Base-by-base conservation (phyloP, 805 yeast species). In the Lipomyces sp. region DNA sequence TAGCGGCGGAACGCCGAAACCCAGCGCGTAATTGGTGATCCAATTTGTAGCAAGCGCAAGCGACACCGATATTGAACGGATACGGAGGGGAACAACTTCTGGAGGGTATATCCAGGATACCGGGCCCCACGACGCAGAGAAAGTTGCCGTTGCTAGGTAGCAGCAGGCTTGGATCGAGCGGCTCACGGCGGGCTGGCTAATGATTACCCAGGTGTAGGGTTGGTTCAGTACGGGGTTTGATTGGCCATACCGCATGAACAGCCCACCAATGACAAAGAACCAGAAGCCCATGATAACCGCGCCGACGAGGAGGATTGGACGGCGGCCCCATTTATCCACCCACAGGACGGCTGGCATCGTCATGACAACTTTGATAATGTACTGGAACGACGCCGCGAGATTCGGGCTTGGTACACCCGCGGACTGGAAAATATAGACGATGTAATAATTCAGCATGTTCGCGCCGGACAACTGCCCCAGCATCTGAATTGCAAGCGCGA, bases 361-460 rank as follows among this genome's bases (percentile, higher is more conserved):
- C 73, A 82, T 82, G 34, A 79, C 83, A 60, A 83, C 79, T 75
- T 85, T 85, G 69, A 84, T 73, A 59, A 85, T 83, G 75, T 86
- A 86, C 75, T 85, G 88, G 72, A 87, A 82, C 29, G 87, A 83
- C 55, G 89, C 80, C 66, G 86, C 81, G 72, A 85, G 80, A 70
- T 79, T 80, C 32, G 85, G 78, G 72, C 83, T 78, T 18, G 68
- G 72, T 10, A 62, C 53, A 56, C 74, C 74, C 7, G 74, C 73
- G 71, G 69, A 69, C 65, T 82, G 79, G 81, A 88, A 86, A 70
- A 87, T 82, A 74, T 85, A 82, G 57, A 86, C 89, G 68, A 87
- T 84, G 73, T 86, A 87, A 82, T 87, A 87, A 85, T 87, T 85
- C 82, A 86, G 82, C 68, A 86, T 87, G 74, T 87, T 87, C 83